phyloP scores from a whole-genome alignment of 805 yeast species.

The Candida patagonica region DNA sequence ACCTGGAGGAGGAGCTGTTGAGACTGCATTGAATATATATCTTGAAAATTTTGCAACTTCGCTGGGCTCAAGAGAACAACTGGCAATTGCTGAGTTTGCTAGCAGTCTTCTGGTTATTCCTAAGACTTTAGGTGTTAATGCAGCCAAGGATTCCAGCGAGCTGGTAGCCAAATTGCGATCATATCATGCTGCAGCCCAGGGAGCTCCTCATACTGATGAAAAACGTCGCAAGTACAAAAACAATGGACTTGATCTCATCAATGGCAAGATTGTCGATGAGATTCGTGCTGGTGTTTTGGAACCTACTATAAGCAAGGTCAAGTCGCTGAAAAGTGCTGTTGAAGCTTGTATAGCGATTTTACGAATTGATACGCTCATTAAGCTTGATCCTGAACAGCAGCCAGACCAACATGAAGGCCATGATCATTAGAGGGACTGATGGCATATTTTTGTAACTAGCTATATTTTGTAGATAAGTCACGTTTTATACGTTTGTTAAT shows the following conservation, averaged over 20 bases:
- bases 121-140: constrained; percentile 92
- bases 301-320: constrained; percentile 88
- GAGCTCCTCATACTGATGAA: constrained; percentile 69
- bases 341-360: constrained; percentile 97
- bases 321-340: constrained; percentile 86
- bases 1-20: constrained; percentile 99
- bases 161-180: constrained; percentile 91
- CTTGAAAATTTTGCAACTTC: constrained; percentile 96
- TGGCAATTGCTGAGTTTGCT: constrained; percentile 97
- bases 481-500: too few relatives aligned
- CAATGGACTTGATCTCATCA: constrained; percentile 86
- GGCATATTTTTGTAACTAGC: too few relatives aligned
- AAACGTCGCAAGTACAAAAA: constrained; percentile 81
- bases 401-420: constrained; percentile 63
- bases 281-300: constrained; percentile 80
- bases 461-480: too few relatives aligned
- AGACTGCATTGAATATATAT: constrained; percentile 87
- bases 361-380: constrained; percentile 97
- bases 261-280: constrained; percentile 88
- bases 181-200: constrained; percentile 91
- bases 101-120: constrained; percentile 83
- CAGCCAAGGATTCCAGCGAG: constrained; percentile 95
- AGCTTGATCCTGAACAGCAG: constrained; percentile 84
- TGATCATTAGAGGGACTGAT: not conserved
- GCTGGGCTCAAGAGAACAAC: constrained; percentile 93